Evolutionary conservation across 2,329 filamentous ascomycete species (phyloP), one percentile per base, ranked within the genome.

Genomic region (Venturia asperata): DNA sequence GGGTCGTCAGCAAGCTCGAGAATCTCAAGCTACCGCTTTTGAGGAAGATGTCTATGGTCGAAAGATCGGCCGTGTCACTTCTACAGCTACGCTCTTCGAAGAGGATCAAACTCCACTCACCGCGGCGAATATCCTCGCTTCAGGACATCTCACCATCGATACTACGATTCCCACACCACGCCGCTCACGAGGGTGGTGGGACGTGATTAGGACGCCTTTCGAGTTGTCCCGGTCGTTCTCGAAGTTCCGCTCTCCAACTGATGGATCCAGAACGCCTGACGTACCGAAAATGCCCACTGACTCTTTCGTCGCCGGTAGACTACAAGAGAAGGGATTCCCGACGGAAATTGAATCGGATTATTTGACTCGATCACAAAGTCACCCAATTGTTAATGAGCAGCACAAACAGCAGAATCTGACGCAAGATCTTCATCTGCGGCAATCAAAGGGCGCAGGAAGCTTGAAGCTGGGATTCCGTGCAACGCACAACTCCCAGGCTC

Each of bases 171-270:
- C 70, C 49, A 84, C 83, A 37, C 81, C 79, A 52, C 82, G 83
- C 13, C 81, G 81, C 65, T 87, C 87, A 34, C 81, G 82, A 67
- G 89, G 89, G 24, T 92, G 89, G 88, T 92, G 89, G 89, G 89
- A 90, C 70, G 82, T 89, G 68, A 85, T 92, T 65, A 87, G 83
- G 9, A 89, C 88, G 0, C 89, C 89, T 0, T 91, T 91, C 70
- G 71, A 74, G 30, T 71, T 72, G 63, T 73, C 78, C 67, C 68
- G 75, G 60, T 68, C 73, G 70, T 71, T 75, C 66, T 70, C 72
- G 62, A 71, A 75, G 63, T 72, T 72, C 24, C 30, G 61, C 41
- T 64, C 65, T 5, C 56, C 63, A 39, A 61, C 62, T 13, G 65
- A 65, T 27, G 62, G 43, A 37, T 58, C 47, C 9, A 41, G 60